Percentiles rank a stretch among this genome's conserved stretches.
phyloP scores from a whole-genome alignment of 1,139 yeast genomes.

The Pichia terricola region DNA sequence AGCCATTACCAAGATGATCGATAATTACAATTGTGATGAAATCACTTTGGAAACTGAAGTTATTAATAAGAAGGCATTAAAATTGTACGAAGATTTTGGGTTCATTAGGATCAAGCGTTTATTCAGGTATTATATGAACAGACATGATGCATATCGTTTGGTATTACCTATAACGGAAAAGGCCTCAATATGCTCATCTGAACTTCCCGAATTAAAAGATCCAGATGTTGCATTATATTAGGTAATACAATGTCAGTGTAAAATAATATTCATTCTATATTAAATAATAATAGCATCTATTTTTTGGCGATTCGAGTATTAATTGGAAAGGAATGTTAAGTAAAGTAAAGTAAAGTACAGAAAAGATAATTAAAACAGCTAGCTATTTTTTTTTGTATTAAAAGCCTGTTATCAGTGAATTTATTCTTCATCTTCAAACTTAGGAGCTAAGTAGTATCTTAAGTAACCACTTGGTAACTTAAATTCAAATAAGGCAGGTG shows the following conservation, averaged over 20 bases:
- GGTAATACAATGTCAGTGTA: not conserved
- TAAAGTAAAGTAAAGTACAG: no score
- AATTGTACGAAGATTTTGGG: conserved; percentile 78
- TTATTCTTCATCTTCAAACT: conserved; percentile 83
- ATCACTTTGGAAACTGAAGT: conserved; percentile 89
- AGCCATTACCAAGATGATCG: conserved; percentile 59
- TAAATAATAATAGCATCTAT: no score
- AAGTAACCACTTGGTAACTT: conserved; percentile 87
- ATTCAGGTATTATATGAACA: conserved; percentile 78
- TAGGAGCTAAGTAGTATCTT: conserved; percentile 95
- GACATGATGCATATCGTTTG: conserved; percentile 85
- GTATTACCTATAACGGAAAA: conserved; percentile 55
- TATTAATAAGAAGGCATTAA: conserved; percentile 65
- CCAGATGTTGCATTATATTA: conserved; percentile 7
- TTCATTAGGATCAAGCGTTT: conserved; percentile 74
- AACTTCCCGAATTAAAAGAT: conserved; percentile 5
- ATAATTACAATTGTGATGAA: conserved; percentile 62
- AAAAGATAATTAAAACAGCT: not conserved
- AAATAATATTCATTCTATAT: no score
- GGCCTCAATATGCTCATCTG: conserved; percentile 30
- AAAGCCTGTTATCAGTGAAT: not conserved
- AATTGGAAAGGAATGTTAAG: no score
- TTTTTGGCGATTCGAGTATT: no score
- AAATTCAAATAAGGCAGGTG: conserved; percentile 92
- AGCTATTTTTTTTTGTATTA: not conserved